A percentile compares a stretch with the other conserved stretches of the same genome.
These are phyloP conservation scores for Immersiella caudata DNA, from an alignment of 495 filamentous ascomycete genomes.

Conservation along the genomic window DNA sequence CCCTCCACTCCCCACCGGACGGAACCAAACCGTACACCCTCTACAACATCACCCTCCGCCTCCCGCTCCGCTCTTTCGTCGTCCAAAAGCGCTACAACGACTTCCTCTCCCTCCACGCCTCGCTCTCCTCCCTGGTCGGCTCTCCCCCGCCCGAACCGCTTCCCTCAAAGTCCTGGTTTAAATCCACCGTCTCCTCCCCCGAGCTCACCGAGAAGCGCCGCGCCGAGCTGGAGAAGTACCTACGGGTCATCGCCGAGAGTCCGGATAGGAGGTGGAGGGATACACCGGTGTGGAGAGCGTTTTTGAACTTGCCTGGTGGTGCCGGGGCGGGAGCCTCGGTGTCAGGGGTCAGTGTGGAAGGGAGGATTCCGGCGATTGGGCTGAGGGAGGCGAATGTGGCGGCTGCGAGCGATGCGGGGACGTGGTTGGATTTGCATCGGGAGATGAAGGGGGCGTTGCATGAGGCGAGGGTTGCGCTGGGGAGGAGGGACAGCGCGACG, in stretches of 20 bases:
- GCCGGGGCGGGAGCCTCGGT: slow-evolving; percentile 39
- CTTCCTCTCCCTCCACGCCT: slow-evolving; percentile 75
- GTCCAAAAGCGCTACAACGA: slow-evolving; percentile 95
- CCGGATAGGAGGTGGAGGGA: slow-evolving; percentile 84
- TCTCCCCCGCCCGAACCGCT: slow-evolving; percentile 62
- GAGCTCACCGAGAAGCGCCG: slow-evolving; percentile 80
- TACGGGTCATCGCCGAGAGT: slow-evolving; percentile 74
- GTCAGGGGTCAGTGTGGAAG: slow-evolving; percentile 51
- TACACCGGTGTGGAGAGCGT: slow-evolving; percentile 79
- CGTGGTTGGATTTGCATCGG: slow-evolving; percentile 85
- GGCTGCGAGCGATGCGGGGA: slow-evolving; percentile 70
- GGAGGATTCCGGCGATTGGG: slow-evolving; percentile 41
- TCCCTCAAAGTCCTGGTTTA: slow-evolving; percentile 84
- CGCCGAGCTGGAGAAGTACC: slow-evolving; percentile 74
- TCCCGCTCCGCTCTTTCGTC: slow-evolving; percentile 84
- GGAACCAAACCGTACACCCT: slow-evolving; percentile 77
- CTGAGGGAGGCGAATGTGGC: slow-evolving; percentile 39
- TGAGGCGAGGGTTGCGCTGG: slow-evolving; percentile 75
- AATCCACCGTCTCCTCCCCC: slow-evolving; percentile 73
- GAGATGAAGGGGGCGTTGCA: slow-evolving; percentile 84
- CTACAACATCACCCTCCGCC: slow-evolving; percentile 88
- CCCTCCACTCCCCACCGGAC: slow-evolving; percentile 52
- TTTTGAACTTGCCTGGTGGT: slow-evolving; percentile 73
- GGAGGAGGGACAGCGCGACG: slow-evolving; percentile 72
- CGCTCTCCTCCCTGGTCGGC: slow-evolving; percentile 66